These are phyloP conservation scores for Cardamine occulta DNA, from an alignment of 345 rosid genomes.

Conservation along the genomic window DNA sequence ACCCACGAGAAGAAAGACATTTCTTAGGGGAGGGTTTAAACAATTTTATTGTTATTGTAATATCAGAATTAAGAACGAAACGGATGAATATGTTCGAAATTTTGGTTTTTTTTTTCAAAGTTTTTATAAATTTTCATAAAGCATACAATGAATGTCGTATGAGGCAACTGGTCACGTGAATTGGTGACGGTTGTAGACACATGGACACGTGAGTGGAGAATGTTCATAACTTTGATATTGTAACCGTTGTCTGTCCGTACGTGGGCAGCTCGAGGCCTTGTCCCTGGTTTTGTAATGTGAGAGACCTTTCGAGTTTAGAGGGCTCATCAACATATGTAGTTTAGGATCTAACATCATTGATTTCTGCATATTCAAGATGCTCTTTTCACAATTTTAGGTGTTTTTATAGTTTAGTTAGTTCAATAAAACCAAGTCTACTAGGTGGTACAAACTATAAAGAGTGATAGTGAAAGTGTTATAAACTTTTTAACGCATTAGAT, in stretches of 20 bases:
- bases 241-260: background rate
- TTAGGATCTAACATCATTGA: background rate
- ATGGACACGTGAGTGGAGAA: constrained; percentile 6
- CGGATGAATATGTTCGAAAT: constrained; percentile 3
- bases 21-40: constrained; percentile 10
- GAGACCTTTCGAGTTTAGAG: background rate
- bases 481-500: background rate
- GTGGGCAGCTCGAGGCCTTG: background rate
- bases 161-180: constrained; percentile 8
- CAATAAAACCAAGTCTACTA: background rate
- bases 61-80: background rate
- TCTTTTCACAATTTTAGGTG: background rate
- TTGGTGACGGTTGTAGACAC: background rate
- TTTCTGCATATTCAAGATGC: background rate
- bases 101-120: constrained; percentile 11
- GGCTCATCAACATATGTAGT: too few relatives aligned
- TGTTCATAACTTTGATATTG: constrained; percentile 12
- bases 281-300: background rate
- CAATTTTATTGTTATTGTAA: constrained; percentile 23
- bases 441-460: background rate
- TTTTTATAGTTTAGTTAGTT: background rate
- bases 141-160: background rate
- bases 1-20: constrained; percentile 3
- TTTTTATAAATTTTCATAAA: background rate
- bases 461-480: background rate